Percentiles rank a stretch among this genome's conserved stretches.
Conservation (phyloP, 352 stramenopile species). For the Phytophthora meadii region DNA sequence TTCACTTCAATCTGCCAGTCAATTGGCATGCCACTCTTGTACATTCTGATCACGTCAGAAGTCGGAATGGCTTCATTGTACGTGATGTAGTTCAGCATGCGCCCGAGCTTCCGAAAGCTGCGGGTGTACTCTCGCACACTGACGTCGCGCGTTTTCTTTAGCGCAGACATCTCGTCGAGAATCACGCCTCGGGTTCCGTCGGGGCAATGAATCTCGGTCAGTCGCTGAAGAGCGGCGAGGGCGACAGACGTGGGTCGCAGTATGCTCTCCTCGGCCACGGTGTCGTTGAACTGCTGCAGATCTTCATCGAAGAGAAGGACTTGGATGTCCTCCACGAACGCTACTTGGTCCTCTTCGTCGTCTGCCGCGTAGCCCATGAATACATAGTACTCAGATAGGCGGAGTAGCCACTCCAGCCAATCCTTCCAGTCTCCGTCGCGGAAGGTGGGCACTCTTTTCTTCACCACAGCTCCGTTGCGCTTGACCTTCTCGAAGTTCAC, state of each 20-base stretch:
- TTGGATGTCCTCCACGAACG: background rate
- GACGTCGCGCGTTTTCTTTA: conserved; percentile 12
- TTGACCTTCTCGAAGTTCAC: background rate
- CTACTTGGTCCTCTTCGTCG: background rate
- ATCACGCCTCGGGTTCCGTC: conserved; percentile 1
- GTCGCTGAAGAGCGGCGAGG: background rate
- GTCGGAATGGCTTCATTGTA: conserved; percentile 11
- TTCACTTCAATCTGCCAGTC: conserved; percentile 9
- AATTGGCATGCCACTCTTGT: conserved; percentile 13
- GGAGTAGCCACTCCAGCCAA: background rate
- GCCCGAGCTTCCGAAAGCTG: background rate
- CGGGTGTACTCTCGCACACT: conserved; percentile 12
- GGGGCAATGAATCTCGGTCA: background rate
- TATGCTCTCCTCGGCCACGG: conserved; percentile 6
- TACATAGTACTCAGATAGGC: background rate
- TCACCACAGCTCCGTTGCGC: background rate
- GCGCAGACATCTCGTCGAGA: conserved; percentile 10
- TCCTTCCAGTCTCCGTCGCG: background rate
- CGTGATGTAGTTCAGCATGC: conserved; percentile 4
- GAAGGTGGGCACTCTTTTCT: background rate
- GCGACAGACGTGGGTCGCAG: conserved; percentile 1
- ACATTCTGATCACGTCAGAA: conserved; percentile 12
- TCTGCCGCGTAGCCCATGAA: background rate
- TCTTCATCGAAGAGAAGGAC: background rate
- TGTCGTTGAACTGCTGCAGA: background rate